These are phyloP conservation scores for Blastobotrys mokoenaii DNA, from an alignment of 805 yeast genomes.

Conservation along the genomic window DNA sequence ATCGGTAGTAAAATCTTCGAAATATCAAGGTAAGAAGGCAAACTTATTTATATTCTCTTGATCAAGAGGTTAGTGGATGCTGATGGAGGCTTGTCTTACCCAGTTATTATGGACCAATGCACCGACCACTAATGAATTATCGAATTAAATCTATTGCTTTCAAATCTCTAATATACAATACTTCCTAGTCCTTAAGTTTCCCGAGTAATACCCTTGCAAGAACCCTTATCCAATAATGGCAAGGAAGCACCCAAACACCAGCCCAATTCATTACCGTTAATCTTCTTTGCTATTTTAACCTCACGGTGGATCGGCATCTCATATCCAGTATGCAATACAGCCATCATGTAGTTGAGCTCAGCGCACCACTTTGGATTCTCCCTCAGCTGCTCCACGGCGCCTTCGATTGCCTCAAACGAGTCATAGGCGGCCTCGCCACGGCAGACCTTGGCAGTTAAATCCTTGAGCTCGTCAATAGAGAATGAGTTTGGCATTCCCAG, in stretches of 20 bases:
- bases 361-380: slow-evolving; percentile 91
- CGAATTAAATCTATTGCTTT: too few species aligned
- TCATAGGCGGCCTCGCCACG: slow-evolving; percentile 73
- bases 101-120: too few species aligned
- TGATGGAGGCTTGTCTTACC: too few species aligned
- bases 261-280: slow-evolving; percentile 84
- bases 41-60: too few species aligned
- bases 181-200: not conserved
- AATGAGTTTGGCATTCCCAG: slow-evolving; percentile 91
- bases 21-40: too few species aligned
- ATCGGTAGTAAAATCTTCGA: too few species aligned
- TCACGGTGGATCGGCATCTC: slow-evolving; percentile 88
- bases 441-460: slow-evolving; percentile 78
- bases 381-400: slow-evolving; percentile 55
- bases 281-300: slow-evolving; percentile 84
- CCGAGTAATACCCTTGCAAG: slow-evolving; percentile 14
- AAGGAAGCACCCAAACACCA: slow-evolving; percentile 99
- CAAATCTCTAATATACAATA: not conserved
- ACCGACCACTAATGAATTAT: too few species aligned
- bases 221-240: slow-evolving; percentile 56
- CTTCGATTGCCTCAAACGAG: slow-evolving; percentile 56
- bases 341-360: slow-evolving; percentile 83
- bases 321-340: slow-evolving; percentile 91
- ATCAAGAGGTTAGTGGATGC: too few species aligned
- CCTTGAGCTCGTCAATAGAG: slow-evolving; percentile 74